phyloP scores from a whole-genome alignment of 495 filamentous ascomycete genomes.

The Geoglossum glabrum region DNA sequence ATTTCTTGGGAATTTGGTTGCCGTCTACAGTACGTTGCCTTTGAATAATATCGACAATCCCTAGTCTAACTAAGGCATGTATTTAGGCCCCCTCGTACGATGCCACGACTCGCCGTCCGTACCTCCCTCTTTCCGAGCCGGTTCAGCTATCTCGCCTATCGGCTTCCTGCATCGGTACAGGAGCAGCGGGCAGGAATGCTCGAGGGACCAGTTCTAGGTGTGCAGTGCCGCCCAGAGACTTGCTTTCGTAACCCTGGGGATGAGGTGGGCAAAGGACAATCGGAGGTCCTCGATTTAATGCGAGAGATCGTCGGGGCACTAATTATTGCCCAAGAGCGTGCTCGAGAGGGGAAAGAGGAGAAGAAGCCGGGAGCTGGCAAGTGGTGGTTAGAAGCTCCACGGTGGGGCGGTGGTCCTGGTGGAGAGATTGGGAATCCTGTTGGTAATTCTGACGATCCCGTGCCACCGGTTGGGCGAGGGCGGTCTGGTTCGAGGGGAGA shows the following conservation, averaged over 20 bases:
- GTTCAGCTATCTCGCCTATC: conserved; percentile 38
- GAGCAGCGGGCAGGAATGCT: conserved; percentile 51
- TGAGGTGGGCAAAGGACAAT: conserved; percentile 19
- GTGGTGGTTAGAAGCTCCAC: conserved; percentile 58
- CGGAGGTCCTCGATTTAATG: conserved; percentile 43
- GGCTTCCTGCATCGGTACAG: conserved; percentile 43
- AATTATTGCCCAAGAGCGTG: conserved; percentile 63
- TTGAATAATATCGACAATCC: no score
- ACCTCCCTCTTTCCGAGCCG: conserved; percentile 30
- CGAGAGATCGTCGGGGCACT: conserved; percentile 57
- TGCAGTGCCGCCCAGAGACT: conserved; percentile 39
- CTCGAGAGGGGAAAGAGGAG: conserved; percentile 46
- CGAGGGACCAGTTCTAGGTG: conserved; percentile 47
- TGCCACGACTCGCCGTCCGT: conserved; percentile 39
- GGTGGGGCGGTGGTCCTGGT: conserved; percentile 46
- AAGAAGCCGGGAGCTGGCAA: conserved; percentile 47
- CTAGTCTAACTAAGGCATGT: no score
- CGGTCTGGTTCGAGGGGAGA: background rate
- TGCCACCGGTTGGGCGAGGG: background rate
- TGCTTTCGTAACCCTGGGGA: conserved; percentile 25
- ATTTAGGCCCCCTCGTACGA: conserved; percentile 28
- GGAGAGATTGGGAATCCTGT: conserved; percentile 15
- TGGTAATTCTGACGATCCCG: background rate
- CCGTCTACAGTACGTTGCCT: conserved; percentile 27
- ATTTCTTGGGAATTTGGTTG: conserved; percentile 64